Conservation (phyloP, 192 early-diverging fungal genomes). For the Umbelopsis vinacea region DNA sequence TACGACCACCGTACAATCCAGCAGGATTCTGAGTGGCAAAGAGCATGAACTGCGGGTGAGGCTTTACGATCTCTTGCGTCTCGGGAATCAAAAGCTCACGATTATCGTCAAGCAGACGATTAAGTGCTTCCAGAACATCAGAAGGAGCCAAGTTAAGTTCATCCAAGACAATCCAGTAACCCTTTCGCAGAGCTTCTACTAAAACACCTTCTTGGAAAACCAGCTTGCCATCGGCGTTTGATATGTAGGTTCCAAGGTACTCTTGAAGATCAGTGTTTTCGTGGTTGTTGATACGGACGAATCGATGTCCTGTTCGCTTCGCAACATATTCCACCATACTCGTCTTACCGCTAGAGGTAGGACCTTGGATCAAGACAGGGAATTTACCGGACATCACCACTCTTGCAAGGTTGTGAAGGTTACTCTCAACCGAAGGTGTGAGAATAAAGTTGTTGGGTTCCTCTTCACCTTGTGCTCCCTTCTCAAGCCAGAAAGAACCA, state of each 20-base stretch:
- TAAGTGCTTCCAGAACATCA: constrained; percentile 98
- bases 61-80: constrained; percentile 91
- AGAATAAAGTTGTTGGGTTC: constrained; percentile 72
- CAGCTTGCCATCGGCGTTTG: constrained; percentile 78
- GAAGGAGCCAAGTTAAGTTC: constrained; percentile 98
- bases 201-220: constrained; percentile 97
- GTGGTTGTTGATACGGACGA: constrained; percentile 99
- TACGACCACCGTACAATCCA: constrained; percentile 96
- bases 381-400: constrained; percentile 89
- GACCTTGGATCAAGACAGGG: constrained; percentile 98
- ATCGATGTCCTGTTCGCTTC: constrained; percentile 84
- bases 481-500: constrained; percentile 87
- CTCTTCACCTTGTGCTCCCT: constrained; percentile 48
- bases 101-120: constrained; percentile 97
- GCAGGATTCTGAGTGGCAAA: constrained; percentile 99
- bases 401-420: constrained; percentile 86
- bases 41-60: constrained; percentile 95
- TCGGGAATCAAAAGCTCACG: constrained; percentile 95
- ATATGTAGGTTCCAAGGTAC: constrained; percentile 93
- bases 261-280: constrained; percentile 99
- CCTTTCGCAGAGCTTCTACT: constrained; percentile 90
- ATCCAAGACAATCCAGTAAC: constrained; percentile 98
- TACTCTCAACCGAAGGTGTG: constrained; percentile 84
- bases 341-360: constrained; percentile 97
- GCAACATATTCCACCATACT: constrained; percentile 98